A percentile compares a stretch with the other conserved stretches of the same genome.
Conservation (phyloP, 2,329 filamentous ascomycete genomes). For the Clonostachys sp. region DNA sequence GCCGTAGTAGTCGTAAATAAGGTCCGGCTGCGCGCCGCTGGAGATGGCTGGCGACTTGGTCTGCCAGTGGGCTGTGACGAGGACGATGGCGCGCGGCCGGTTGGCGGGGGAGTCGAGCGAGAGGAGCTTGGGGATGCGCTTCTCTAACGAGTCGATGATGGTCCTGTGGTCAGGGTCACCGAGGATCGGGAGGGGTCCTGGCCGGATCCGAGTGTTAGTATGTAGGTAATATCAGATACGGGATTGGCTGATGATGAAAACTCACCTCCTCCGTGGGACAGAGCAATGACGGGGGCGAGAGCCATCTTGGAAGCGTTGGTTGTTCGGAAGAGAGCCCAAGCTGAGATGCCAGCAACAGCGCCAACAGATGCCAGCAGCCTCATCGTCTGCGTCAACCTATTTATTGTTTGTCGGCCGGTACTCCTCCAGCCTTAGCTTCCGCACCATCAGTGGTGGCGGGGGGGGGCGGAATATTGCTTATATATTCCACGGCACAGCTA, state of each 20-base stretch:
- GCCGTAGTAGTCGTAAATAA: slow-evolving; percentile 56
- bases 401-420: too few relatives aligned
- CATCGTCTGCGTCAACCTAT: too few relatives aligned
- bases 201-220: background rate
- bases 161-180: slow-evolving; percentile 46
- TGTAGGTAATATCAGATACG: background rate
- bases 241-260: background rate
- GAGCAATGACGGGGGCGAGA: slow-evolving; percentile 37
- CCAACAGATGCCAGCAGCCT: background rate
- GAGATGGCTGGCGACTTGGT: slow-evolving; percentile 44
- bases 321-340: slow-evolving; percentile 1
- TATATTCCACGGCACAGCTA: too few relatives aligned
- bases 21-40: slow-evolving; percentile 35
- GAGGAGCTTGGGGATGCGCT: slow-evolving; percentile 49
- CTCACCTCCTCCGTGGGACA: slow-evolving; percentile 44
- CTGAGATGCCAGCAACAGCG: background rate
- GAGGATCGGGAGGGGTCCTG: slow-evolving; percentile 53
- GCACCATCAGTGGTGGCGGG: too few relatives aligned
- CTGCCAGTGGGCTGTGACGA: slow-evolving; percentile 57
- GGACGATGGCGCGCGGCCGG: slow-evolving; percentile 44
- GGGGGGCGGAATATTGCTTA: too few relatives aligned
- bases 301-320: slow-evolving; percentile 22
- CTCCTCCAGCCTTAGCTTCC: too few relatives aligned
- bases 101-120: slow-evolving; percentile 44
- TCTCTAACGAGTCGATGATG: slow-evolving; percentile 46